Percentiles rank a stretch among this genome's conserved stretches.
phyloP scores from a whole-genome alignment of 345 rosid species.

The Eucalyptus albens region DNA sequence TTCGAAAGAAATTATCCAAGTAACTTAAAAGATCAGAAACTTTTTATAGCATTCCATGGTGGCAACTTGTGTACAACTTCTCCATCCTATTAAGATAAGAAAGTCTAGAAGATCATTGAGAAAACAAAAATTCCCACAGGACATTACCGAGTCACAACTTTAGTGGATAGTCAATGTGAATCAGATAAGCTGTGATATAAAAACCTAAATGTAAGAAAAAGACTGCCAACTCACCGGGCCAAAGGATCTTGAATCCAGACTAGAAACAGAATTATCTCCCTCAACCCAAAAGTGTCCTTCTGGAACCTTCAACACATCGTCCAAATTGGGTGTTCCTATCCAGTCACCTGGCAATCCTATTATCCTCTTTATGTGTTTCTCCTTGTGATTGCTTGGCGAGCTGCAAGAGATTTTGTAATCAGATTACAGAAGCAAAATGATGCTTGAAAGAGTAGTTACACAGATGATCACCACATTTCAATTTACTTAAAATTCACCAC shows the following conservation, averaged over 20 bases:
- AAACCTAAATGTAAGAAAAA: background rate
- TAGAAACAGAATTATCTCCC: slow-evolving; percentile 61
- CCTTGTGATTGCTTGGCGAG: slow-evolving; percentile 53
- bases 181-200: background rate
- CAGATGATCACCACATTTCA: background rate
- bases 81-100: background rate
- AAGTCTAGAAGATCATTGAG: background rate
- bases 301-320: slow-evolving; percentile 58
- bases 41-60: background rate
- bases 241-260: slow-evolving; percentile 70
- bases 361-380: slow-evolving; percentile 77
- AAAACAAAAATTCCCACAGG: background rate
- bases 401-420: slow-evolving; percentile 19
- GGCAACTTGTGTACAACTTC: background rate
- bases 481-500: background rate
- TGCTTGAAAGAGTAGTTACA: background rate
- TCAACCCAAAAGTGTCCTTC: slow-evolving; percentile 96
- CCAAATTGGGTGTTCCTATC: slow-evolving; percentile 32
- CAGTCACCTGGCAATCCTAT: slow-evolving; percentile 88
- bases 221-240: slow-evolving; percentile 61
- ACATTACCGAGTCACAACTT: background rate
- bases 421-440: background rate
- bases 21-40: background rate
- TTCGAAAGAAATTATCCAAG: background rate
- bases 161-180: background rate